These are phyloP conservation scores for Hansenula sp. DNA, from an alignment of 1,139 yeast species.

Conservation along the genomic window DNA sequence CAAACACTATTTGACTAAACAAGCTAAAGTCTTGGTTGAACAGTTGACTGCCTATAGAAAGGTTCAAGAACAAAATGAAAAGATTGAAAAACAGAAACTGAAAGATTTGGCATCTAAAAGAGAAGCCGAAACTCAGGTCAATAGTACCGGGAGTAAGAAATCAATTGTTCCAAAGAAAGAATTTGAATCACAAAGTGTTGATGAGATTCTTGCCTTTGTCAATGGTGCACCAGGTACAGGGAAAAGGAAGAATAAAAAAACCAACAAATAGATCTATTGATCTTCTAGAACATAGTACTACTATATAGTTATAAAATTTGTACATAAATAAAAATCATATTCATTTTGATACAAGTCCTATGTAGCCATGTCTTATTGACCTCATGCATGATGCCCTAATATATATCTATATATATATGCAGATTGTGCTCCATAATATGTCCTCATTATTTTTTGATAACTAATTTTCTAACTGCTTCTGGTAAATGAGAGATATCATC, in stretches of 20 bases:
- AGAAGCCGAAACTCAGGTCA: constrained; percentile 12
- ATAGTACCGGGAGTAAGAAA: constrained; percentile 5
- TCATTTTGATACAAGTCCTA: not conserved
- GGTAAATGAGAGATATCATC: constrained; percentile 25
- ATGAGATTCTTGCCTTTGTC: constrained; percentile 63
- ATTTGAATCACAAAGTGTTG: constrained; percentile 59
- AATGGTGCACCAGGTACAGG: constrained; percentile 41
- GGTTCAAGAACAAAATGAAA: constrained; percentile 14
- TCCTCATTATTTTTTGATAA: constrained; percentile 14
- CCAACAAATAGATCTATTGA: constrained; percentile 3
- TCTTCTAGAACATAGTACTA: not conserved
- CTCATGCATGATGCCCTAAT: too few relatives aligned
- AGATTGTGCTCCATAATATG: too few relatives aligned
- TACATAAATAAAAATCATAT: too few relatives aligned
- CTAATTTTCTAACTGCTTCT: constrained; percentile 25
- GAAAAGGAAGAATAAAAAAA: constrained; percentile 22
- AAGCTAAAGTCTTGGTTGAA: constrained; percentile 15
- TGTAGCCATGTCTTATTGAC: too few relatives aligned
- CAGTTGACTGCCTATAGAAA: constrained; percentile 12
- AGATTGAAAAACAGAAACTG: constrained; percentile 10
- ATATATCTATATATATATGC: too few relatives aligned
- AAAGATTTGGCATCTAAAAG: constrained; percentile 17
- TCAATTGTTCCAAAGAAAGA: constrained; percentile 35
- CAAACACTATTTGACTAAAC: constrained; percentile 18
- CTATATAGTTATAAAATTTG: too few relatives aligned